Base-by-base conservation (phyloP, 2,329 filamentous ascomycete species). In the Teratosphaeria gauchensis region DNA sequence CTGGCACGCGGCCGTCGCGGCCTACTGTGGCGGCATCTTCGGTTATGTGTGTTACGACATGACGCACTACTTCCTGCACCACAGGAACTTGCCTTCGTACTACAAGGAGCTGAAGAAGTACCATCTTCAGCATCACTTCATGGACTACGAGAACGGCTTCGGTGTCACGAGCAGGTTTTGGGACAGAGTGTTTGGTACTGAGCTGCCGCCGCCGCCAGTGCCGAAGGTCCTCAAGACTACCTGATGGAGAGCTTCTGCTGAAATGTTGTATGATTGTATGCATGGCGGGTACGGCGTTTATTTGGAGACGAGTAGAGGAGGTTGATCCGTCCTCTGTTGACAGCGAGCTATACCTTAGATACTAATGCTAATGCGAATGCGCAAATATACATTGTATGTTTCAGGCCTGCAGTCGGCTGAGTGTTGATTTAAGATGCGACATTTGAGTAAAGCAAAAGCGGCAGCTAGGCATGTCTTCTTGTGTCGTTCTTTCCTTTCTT, bases 1-100 rank as follows among this genome's bases (percentile, higher is more conserved):
- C 74, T 97, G 92, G 92, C 82, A 89, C 73, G 83, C 87, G 9
- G 94, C 85, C 4, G 83, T 86, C 0, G 84, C 86, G 24, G 87
- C 90, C 3, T 99, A 82, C 78, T 92, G 86, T 68, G 94, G 94
- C 55, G 94, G 92, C 62, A 86, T 99, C 63, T 95, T 96, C 68
- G 94, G 94, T 59, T 99, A 99, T 73, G 82, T 96, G 62, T 91
- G 88, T 80, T 99, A 99, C 77, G 94, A 99, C 73, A 71, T 96
- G 78, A 99, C 94, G 1, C 94, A 99, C 75, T 99, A 97, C 80
- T 99, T 99, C 82, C 82, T 99, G 46, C 94, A 99, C 74, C 94
- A 99, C 78, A 84, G 88, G 76, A 95, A 90, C 68, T 84, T 99
- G 2, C 94, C 94, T 16, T 77, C 86, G 1, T 96, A 90, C 82